Percentiles rank a stretch among this genome's conserved stretches.
Evolutionary conservation across 352 stramenopile species (phyloP).

Genomic region (Globisporangium lucens): DNA sequence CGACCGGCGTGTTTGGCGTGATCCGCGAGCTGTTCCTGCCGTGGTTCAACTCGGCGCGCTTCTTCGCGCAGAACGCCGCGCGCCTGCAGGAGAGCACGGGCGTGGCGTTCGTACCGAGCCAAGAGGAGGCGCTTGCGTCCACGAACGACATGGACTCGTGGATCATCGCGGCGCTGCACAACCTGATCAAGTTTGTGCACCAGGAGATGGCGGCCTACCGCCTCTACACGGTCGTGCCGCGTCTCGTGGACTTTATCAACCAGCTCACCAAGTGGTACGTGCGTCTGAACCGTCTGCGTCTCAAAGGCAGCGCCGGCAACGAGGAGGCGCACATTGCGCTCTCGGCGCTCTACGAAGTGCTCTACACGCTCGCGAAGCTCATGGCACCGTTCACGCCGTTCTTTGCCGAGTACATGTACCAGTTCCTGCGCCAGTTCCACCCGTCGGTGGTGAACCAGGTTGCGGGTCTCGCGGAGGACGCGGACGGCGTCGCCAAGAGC

Average conservation of each 20-base stretch:
- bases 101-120: conserved; percentile 88
- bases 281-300: conserved; percentile 96
- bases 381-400: conserved; percentile 99
- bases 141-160: conserved; percentile 99
- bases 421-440: conserved; percentile 97
- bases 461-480: conserved; percentile 71
- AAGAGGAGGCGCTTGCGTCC: conserved; percentile 83
- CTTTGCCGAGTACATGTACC: conserved; percentile 99
- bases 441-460: conserved; percentile 73
- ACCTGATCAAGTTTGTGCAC: conserved; percentile 97
- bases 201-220: conserved; percentile 98
- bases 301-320: conserved; percentile 94
- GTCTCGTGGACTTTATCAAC: conserved; percentile 97
- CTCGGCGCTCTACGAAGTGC: conserved; percentile 98
- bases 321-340: conserved; percentile 81
- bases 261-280: conserved; percentile 99
- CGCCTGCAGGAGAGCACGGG: conserved; percentile 89
- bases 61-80: conserved; percentile 97
- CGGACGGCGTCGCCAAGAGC: conserved; percentile 90
- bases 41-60: conserved; percentile 99
- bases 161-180: conserved; percentile 97
- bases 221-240: conserved; percentile 99
- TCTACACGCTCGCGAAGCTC: conserved; percentile 93
- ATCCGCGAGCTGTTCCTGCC: conserved; percentile 99
- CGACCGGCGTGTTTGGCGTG: conserved; percentile 94